phyloP scores from a whole-genome alignment of 371 early-diverging fungal genomes.

The Mortierella sp. region DNA sequence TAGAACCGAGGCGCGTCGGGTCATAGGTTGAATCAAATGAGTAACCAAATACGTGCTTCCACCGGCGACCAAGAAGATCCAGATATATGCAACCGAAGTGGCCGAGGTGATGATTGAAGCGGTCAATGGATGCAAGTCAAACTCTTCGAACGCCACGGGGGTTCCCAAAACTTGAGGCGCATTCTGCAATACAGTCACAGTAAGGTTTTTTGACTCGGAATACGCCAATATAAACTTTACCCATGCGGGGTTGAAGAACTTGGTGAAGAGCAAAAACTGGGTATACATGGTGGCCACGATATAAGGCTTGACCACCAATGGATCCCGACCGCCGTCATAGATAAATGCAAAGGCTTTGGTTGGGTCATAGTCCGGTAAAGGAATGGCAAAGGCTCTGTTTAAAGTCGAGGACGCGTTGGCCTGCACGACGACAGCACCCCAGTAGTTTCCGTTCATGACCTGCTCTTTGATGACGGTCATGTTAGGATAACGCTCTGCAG shows the following conservation, averaged over 20 bases:
- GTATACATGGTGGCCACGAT: conserved; percentile 49
- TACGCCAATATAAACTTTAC: conserved; percentile 15
- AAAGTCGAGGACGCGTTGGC: conserved; percentile 33
- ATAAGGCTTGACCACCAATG: conserved; percentile 36
- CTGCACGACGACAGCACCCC: conserved; percentile 52
- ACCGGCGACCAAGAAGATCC: conserved; percentile 52
- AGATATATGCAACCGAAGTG: conserved; percentile 51
- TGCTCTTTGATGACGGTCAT: conserved; percentile 18
- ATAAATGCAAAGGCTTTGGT: conserved; percentile 38
- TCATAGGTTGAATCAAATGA: conserved; percentile 43
- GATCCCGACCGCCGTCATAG: conserved; percentile 49
- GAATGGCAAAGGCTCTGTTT: conserved; percentile 11
- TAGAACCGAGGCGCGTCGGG: conserved; percentile 14
- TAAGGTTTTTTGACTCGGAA: background rate
- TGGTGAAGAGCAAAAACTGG: conserved; percentile 33
- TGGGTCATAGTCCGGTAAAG: conserved; percentile 31
- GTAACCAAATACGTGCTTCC: conserved; percentile 52
- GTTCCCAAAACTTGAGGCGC: conserved; percentile 45
- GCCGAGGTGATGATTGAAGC: conserved; percentile 44
- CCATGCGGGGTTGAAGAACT: conserved; percentile 45
- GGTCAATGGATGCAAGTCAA: conserved; percentile 42
- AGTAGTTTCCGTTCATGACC: conserved; percentile 31
- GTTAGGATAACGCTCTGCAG: conserved; percentile 9
- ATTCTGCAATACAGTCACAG: conserved; percentile 1
- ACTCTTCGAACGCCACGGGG: conserved; percentile 50